Evolutionary conservation across 495 filamentous ascomycete species (phyloP), one percentile per base, ranked within the genome.

Genomic region (Hyaloscypha hepaticicola): DNA sequence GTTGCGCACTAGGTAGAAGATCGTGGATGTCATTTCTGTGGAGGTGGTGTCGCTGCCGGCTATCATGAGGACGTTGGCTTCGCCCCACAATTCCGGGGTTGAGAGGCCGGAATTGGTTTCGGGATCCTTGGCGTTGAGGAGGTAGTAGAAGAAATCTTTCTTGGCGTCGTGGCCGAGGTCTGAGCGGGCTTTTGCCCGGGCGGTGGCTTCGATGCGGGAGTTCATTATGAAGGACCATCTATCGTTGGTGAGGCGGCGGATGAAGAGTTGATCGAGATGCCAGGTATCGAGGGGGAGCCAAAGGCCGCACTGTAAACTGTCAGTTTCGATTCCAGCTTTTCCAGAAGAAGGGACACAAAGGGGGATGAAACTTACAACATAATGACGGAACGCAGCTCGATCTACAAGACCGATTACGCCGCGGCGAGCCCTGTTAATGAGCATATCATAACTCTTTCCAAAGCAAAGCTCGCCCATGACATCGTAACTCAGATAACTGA

Each of bases 391-490:
- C 1, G 83, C 80, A 22, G 84, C 85, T 52, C 80, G 77, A 27
- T 79, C 80, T 21, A 88, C 78, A 7, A 87, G 70, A 45, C 82
- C 79, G 34, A 86, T 80, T 21, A 84, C 83, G 65, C 81, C 84
- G 21, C 87, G 80, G 69, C 85, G 86, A 53, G 82, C 78, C 7
- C 76, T 80, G n/a, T 73, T 74, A 55, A 86, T 81, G 53, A 94
- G 77, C 88, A 90, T 90, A 49, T 84, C 79, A 74, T 90, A 90
- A 22, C 85, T 79, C 72, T 90, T 89, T 19, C 86, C 87, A 69
- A 91, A 92, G 62, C 81, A 82, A 9, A 92, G 69, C 38, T 90
- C 85, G 3, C 88, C 88, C 73, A 92, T 85, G 24, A 90, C 84
- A 67, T 93, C 89, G 77, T 90, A 91, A 53, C 83, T 82, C 9